Evolutionary conservation across 495 filamentous ascomycete species (phyloP).

Genomic region (Alectoria sarmentosa): DNA sequence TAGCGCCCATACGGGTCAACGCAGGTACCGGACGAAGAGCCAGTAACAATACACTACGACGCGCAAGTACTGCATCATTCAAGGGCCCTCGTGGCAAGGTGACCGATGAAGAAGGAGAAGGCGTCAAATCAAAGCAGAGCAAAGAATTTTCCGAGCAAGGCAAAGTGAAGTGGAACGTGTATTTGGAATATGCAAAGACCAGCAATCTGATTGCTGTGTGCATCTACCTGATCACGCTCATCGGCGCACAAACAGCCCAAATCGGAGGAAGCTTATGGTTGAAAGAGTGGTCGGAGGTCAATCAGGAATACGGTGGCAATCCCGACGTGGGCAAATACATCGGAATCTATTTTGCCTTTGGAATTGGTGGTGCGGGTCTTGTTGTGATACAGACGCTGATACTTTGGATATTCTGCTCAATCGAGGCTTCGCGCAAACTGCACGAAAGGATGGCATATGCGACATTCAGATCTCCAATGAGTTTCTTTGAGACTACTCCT

Average conservation of each 20-base stretch:
- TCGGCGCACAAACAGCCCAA: slow-evolving; percentile 73
- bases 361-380: slow-evolving; percentile 76
- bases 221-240: slow-evolving; percentile 69
- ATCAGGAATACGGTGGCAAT: slow-evolving; percentile 59
- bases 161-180: slow-evolving; percentile 94
- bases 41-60: slow-evolving; percentile 71
- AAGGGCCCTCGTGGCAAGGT: slow-evolving; percentile 74
- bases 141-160: slow-evolving; percentile 88
- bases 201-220: slow-evolving; percentile 80
- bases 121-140: slow-evolving; percentile 68
- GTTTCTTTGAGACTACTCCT: slow-evolving; percentile 98
- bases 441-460: slow-evolving; percentile 98
- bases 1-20: slow-evolving; percentile 61
- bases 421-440: slow-evolving; percentile 93
- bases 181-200: slow-evolving; percentile 83
- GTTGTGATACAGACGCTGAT: slow-evolving; percentile 91
- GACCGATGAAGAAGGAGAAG: slow-evolving; percentile 70
- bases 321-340: slow-evolving; percentile 79
- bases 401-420: slow-evolving; percentile 98
- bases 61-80: slow-evolving; percentile 89
- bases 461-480: slow-evolving; percentile 98
- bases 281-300: slow-evolving; percentile 82
- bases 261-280: slow-evolving; percentile 86
- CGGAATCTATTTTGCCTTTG: slow-evolving; percentile 90
- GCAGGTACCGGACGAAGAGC: slow-evolving; percentile 46